Conservation (phyloP, 441 rosid species). For the Capsella rubella region DNA sequence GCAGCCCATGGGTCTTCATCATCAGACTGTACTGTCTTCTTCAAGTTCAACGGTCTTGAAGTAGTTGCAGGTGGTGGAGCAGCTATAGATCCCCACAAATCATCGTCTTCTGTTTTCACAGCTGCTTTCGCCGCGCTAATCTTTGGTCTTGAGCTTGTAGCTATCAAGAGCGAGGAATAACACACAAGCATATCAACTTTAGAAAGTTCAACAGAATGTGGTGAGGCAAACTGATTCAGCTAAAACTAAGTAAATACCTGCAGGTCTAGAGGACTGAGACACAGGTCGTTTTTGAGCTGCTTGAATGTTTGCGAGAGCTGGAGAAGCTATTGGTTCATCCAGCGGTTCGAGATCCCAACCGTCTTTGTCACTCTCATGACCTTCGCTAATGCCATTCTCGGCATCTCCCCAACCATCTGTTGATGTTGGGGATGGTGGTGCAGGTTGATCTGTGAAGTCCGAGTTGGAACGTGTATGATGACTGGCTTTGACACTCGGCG, state of each 20-base stretch:
- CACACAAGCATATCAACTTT: background rate
- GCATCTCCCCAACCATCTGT: constrained; percentile 99
- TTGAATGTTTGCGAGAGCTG: constrained; percentile 84
- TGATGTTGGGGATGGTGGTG: constrained; percentile 88
- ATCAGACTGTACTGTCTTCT: constrained; percentile 62
- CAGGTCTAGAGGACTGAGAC: constrained; percentile 66
- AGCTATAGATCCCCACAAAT: constrained; percentile 97
- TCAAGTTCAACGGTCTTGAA: constrained; percentile 70
- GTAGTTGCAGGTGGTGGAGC: constrained; percentile 78
- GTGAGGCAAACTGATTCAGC: constrained; percentile 18
- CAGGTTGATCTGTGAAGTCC: constrained; percentile 78
- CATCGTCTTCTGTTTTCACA: constrained; percentile 69
- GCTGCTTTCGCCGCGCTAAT: constrained; percentile 50
- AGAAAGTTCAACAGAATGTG: constrained; percentile 11
- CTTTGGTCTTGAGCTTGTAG: constrained; percentile 66
- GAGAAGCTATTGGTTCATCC: constrained; percentile 86
- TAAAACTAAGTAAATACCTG: constrained; percentile 61
- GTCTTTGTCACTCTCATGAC: constrained; percentile 76
- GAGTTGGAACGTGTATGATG: constrained; percentile 64
- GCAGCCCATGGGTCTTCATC: constrained; percentile 98
- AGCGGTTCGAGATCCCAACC: constrained; percentile 99
- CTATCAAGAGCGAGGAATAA: constrained; percentile 43
- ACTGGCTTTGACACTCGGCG: constrained; percentile 62
- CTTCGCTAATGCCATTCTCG: constrained; percentile 84
- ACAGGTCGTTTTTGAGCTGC: constrained; percentile 94